These are phyloP conservation scores for Gymnopus androsaceus DNA, from an alignment of 1,284 basidiomycete genomes.

Conservation along the genomic window DNA sequence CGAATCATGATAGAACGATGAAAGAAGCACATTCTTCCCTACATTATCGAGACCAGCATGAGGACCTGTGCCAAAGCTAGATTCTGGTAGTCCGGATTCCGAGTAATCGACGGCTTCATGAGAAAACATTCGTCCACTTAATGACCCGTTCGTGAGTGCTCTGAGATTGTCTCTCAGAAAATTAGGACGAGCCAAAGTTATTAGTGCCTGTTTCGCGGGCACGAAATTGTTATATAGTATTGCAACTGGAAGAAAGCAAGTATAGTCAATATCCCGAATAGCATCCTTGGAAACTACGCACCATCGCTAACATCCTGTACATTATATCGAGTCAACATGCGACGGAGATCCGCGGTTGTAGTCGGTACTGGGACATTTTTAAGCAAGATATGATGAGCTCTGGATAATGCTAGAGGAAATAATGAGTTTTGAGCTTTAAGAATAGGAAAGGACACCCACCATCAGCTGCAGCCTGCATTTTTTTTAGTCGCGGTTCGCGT, in stretches of 20 bases:
- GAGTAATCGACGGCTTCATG: constrained; percentile 23
- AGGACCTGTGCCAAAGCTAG: constrained; percentile 51
- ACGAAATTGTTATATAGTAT: constrained; percentile 48
- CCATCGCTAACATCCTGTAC: constrained; percentile 57
- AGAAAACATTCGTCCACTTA: constrained; percentile 45
- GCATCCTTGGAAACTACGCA: constrained; percentile 28
- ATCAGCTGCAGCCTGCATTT: too few species aligned
- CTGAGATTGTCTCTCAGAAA: constrained; percentile 44
- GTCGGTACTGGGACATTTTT: constrained; percentile 51
- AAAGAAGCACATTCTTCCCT: constrained; percentile 57
- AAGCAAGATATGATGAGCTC: constrained; percentile 44
- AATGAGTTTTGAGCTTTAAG: not conserved
- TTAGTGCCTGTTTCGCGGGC: constrained; percentile 16
- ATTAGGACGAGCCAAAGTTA: constrained; percentile 51
- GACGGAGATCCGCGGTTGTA: constrained; percentile 56
- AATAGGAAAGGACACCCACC: too few species aligned
- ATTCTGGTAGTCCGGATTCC: constrained; percentile 16
- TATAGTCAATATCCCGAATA: not conserved
- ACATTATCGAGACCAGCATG: constrained; percentile 49
- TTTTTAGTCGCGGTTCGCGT: too few species aligned
- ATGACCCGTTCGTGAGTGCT: constrained; percentile 40
- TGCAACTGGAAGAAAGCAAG: constrained; percentile 42
- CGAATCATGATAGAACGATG: constrained; percentile 59
- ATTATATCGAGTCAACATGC: constrained; percentile 46
- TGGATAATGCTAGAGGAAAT: constrained; percentile 16